A percentile compares a stretch with the other conserved stretches of the same genome.
These are phyloP conservation scores for Melastoma malabathricum DNA, from an alignment of 345 rosid species.

Conservation along the genomic window DNA sequence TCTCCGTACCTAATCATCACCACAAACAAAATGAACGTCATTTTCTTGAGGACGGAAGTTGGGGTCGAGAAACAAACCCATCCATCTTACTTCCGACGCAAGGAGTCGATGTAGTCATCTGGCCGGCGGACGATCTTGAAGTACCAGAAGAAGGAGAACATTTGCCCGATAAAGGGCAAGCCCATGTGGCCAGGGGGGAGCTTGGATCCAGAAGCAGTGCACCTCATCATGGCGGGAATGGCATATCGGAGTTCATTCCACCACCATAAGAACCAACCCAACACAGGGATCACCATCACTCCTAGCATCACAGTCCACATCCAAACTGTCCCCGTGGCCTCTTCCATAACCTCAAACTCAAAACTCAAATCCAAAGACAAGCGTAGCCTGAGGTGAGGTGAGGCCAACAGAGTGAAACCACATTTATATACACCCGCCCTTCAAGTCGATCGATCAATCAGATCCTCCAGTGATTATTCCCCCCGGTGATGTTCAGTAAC, in stretches of 20 bases:
- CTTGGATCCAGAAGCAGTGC: slow-evolving; percentile 7
- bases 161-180: slow-evolving; percentile 23
- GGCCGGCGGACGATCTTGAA: slow-evolving; percentile 19
- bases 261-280: slow-evolving; percentile 20
- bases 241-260: slow-evolving; percentile 33
- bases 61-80: no score
- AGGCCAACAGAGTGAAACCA: no score
- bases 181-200: slow-evolving; percentile 26
- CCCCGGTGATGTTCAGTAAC: no score
- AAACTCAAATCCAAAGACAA: no score
- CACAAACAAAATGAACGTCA: no score
- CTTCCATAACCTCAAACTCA: not conserved
- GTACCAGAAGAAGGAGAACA: slow-evolving; percentile 25
- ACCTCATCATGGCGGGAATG: slow-evolving; percentile 7
- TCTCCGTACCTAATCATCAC: slow-evolving; percentile 19
- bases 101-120: slow-evolving; percentile 26
- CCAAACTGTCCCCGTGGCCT: not conserved
- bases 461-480: no score
- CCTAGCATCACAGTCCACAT: slow-evolving; percentile 7
- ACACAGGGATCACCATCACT: slow-evolving; percentile 9
- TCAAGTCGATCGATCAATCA: no score
- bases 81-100: slow-evolving; percentile 18
- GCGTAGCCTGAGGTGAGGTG: no score
- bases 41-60: not conserved
- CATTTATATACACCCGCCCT: no score